phyloP scores from a whole-genome alignment of 1,284 basidiomycete genomes.

The Malassezia restricta region DNA sequence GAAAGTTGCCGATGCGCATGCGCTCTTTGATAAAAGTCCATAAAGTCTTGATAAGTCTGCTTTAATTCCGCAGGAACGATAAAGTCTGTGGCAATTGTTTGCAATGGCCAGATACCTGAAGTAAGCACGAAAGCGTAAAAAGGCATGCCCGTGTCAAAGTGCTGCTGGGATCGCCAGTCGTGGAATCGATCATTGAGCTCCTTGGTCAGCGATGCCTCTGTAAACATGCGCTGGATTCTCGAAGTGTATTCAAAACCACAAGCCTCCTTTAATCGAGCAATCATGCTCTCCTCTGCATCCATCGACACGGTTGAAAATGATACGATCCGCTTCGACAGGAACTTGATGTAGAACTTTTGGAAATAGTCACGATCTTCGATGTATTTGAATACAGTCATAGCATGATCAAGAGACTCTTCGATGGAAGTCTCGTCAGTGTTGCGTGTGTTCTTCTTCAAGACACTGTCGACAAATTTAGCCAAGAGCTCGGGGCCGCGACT shows the following conservation, averaged over 20 bases:
- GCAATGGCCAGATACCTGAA: slow-evolving; percentile 91
- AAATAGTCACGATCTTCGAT: slow-evolving; percentile 99
- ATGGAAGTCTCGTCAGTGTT: slow-evolving; percentile 63
- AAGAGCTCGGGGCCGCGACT: slow-evolving; percentile 80
- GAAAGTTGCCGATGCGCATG: slow-evolving; percentile 88
- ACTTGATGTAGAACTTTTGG: slow-evolving; percentile 97
- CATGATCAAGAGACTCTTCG: slow-evolving; percentile 77
- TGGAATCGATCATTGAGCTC: slow-evolving; percentile 95
- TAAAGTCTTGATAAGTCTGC: slow-evolving; percentile 78
- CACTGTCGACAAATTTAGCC: slow-evolving; percentile 80
- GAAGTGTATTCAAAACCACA: slow-evolving; percentile 98
- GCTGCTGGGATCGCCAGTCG: slow-evolving; percentile 66
- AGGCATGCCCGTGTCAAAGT: slow-evolving; percentile 52
- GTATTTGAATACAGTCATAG: slow-evolving; percentile 97
- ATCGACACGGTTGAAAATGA: slow-evolving; percentile 85
- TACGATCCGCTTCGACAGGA: slow-evolving; percentile 87
- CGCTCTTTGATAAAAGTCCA: slow-evolving; percentile 83
- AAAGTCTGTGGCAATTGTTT: slow-evolving; percentile 70
- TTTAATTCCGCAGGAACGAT: slow-evolving; percentile 76
- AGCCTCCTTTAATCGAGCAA: slow-evolving; percentile 92
- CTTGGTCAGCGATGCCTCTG: slow-evolving; percentile 88
- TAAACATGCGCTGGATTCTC: slow-evolving; percentile 97
- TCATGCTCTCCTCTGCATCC: slow-evolving; percentile 95
- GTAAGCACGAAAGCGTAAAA: slow-evolving; percentile 88
- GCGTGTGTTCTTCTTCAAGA: slow-evolving; percentile 92